phyloP scores from a whole-genome alignment of 441 rosid genomes.

The Geranium incanum region DNA sequence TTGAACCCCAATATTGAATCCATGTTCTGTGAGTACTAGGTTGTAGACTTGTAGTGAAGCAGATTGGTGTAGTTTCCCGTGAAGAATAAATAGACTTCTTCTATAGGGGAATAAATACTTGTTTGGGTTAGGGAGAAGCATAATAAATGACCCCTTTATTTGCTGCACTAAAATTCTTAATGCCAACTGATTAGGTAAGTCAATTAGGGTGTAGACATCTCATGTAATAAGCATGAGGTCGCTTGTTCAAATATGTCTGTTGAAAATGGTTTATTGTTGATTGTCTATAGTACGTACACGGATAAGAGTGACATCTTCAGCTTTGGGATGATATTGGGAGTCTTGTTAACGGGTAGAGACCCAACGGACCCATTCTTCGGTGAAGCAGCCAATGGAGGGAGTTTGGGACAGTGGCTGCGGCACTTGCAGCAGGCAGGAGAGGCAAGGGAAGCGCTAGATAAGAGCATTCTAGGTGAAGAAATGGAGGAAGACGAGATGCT shows the following conservation, averaged over 20 bases:
- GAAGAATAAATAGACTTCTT: background rate
- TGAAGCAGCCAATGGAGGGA: slow-evolving; percentile 54
- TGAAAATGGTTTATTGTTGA: slow-evolving; percentile 13
- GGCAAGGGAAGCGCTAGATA: slow-evolving; percentile 74
- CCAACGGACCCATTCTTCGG: slow-evolving; percentile 57
- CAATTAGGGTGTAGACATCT: background rate
- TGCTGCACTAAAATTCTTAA: background rate
- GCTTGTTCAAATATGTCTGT: slow-evolving; percentile 1
- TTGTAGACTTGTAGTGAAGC: background rate
- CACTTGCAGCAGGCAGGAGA: slow-evolving; percentile 85
- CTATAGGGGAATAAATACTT: background rate
- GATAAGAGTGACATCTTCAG: slow-evolving; percentile 87
- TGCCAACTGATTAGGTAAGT: background rate
- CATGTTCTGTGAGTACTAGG: background rate
- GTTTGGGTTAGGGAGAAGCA: background rate
- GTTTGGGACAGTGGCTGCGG: slow-evolving; percentile 74
- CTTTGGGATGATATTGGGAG: slow-evolving; percentile 87
- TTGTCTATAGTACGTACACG: slow-evolving; percentile 47
- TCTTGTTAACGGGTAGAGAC: slow-evolving; percentile 75
- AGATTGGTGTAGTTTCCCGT: background rate
- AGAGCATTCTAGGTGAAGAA: slow-evolving; percentile 79
- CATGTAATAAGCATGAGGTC: too few species aligned
- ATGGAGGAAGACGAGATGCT: slow-evolving; percentile 93
- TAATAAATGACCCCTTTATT: background rate
- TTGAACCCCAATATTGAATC: background rate